These are phyloP conservation scores for Pythium biforme DNA, from an alignment of 352 stramenopile species.

Conservation along the genomic window DNA sequence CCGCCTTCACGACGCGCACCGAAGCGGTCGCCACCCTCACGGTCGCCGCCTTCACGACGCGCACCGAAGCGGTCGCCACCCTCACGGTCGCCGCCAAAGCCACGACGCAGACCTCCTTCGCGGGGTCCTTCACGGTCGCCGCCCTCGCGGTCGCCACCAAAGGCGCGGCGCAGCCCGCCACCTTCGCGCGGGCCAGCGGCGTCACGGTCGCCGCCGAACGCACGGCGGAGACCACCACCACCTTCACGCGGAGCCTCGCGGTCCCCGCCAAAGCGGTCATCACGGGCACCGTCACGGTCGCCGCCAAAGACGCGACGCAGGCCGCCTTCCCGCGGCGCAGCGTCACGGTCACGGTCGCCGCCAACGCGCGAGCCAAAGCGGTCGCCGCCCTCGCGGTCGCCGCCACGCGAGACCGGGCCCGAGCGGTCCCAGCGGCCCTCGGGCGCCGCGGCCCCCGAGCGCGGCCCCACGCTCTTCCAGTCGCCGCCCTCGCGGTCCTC, in stretches of 20 bases:
- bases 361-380: slow-evolving; percentile 21
- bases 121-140: slow-evolving; percentile 6
- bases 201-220: slow-evolving; percentile 12
- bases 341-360: slow-evolving; percentile 12
- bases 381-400: too few relatives aligned
- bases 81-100: slow-evolving; percentile 8
- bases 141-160: slow-evolving; percentile 10
- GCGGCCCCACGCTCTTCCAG: slow-evolving; percentile 60
- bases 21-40: slow-evolving; percentile 37
- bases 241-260: slow-evolving; percentile 7
- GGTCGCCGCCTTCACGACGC: slow-evolving; percentile 12
- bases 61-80: not conserved
- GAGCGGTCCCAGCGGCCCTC: slow-evolving; percentile 63
- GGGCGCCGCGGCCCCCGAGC: slow-evolving; percentile 33
- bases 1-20: slow-evolving; percentile 25
- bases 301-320: slow-evolving; percentile 13
- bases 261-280: not conserved
- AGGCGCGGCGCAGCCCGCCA: slow-evolving; percentile 10
- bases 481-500: slow-evolving; percentile 41
- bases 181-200: not conserved
- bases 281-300: slow-evolving; percentile 1
- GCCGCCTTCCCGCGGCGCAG: not conserved
- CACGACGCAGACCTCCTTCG: not conserved
- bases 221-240: not conserved
- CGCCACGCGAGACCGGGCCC: slow-evolving; percentile 40